A percentile compares a stretch with the other conserved stretches of the same genome.
Evolutionary conservation across 2,329 filamentous ascomycete genomes (phyloP).

Genomic region (Neofusicoccum laricinum): DNA sequence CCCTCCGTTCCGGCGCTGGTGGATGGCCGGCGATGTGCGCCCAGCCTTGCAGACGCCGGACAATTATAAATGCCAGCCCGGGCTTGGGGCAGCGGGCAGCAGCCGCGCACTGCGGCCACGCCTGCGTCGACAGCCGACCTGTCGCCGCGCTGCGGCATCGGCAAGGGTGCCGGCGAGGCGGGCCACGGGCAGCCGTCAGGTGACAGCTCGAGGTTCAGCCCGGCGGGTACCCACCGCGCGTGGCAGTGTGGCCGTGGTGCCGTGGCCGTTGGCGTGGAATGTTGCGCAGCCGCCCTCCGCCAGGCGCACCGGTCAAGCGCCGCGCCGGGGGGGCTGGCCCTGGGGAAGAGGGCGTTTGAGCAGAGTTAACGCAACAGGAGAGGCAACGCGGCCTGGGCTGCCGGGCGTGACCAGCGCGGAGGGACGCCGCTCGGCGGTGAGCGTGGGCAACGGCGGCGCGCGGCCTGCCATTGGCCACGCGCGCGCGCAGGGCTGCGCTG

Average conservation of each 20-base stretch:
- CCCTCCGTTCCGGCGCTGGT: slow-evolving; percentile 5
- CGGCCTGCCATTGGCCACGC: not conserved
- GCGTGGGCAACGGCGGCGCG: slow-evolving; percentile 5
- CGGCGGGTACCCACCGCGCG: slow-evolving; percentile 2
- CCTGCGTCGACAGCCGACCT: not conserved
- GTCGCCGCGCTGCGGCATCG: slow-evolving; percentile 12
- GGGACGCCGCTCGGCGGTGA: slow-evolving; percentile 10
- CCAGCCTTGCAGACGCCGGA: slow-evolving; percentile 13
- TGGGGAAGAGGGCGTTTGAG: slow-evolving; percentile 6
- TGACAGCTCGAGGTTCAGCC: not conserved
- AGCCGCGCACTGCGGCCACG: slow-evolving; percentile 3
- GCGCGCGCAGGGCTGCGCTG: slow-evolving; percentile 7
- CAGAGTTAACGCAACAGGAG: not conserved
- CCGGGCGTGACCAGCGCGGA: not conserved
- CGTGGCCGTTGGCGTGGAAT: slow-evolving; percentile 4
- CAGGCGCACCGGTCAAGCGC: not conserved
- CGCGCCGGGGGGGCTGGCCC: slow-evolving; percentile 7
- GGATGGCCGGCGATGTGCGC: slow-evolving; percentile 1
- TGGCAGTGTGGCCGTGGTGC: not conserved
- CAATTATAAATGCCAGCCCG: slow-evolving; percentile 9
- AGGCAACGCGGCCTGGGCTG: not conserved
- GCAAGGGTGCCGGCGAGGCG: slow-evolving; percentile 1
- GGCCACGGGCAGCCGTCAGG: not conserved
- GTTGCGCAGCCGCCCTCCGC: not conserved
- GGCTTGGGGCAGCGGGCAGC: not conserved